These are phyloP conservation scores for Mariannaea sp. DNA, from an alignment of 2,329 filamentous ascomycete genomes.

Conservation along the genomic window DNA sequence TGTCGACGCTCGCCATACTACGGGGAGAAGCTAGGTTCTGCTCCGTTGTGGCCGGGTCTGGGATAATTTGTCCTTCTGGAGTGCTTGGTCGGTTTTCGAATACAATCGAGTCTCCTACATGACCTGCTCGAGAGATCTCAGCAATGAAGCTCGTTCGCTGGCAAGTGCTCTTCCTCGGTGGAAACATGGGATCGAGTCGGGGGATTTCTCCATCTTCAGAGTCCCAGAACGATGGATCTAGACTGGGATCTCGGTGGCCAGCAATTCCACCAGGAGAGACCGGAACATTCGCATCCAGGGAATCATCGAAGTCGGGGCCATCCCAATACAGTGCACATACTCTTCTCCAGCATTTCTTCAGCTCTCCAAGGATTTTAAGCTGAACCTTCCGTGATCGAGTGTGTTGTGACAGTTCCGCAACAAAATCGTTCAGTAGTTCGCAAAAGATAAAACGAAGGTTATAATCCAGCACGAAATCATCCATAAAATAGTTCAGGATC, in stretches of 20 bases:
- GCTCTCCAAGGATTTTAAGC: conserved; percentile 85
- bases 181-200: conserved; percentile 49
- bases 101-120: conserved; percentile 53
- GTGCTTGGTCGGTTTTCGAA: conserved; percentile 53
- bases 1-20: conserved; percentile 64
- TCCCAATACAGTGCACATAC: conserved; percentile 93
- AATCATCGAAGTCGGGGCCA: conserved; percentile 66
- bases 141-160: conserved; percentile 49
- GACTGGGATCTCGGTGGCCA: conserved; percentile 60
- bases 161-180: conserved; percentile 33
- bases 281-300: conserved; percentile 64
- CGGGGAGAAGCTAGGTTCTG: conserved; percentile 51
- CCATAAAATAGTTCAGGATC: conserved; percentile 96
- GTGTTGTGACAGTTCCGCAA: conserved; percentile 58
- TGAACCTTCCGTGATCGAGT: conserved; percentile 55
- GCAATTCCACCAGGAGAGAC: conserved; percentile 77
- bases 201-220: conserved; percentile 50
- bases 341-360: conserved; percentile 97
- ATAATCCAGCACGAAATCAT: conserved; percentile 85
- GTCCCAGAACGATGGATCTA: conserved; percentile 62
- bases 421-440: conserved; percentile 73
- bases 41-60: conserved; percentile 26
- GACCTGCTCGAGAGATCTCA: conserved; percentile 52
- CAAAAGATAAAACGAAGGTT: conserved; percentile 79
- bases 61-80: conserved; percentile 46